Percentiles rank a stretch among this genome's conserved stretches.
These are phyloP conservation scores for Dentiscutata heterogama DNA, from an alignment of 371 early-diverging fungal genomes.

Conservation along the genomic window DNA sequence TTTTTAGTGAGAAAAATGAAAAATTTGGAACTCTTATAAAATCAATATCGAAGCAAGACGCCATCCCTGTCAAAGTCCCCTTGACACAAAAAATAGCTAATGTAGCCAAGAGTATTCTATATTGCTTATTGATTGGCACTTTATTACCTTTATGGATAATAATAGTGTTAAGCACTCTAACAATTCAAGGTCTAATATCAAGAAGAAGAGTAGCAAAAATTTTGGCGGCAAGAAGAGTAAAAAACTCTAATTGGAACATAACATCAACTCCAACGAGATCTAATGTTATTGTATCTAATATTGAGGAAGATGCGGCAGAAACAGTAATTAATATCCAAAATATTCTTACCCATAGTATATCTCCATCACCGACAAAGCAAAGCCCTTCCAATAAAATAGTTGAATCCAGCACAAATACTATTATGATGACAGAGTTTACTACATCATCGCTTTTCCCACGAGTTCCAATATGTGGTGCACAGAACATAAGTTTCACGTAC, in stretches of 20 bases:
- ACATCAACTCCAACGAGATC: not conserved
- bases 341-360: not conserved
- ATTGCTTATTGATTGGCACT: not conserved
- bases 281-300: not conserved
- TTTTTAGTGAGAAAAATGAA: conserved; percentile 43
- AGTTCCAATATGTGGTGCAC: conserved; percentile 41
- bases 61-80: conserved; percentile 42
- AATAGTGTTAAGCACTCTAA: conserved; percentile 12
- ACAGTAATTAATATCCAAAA: conserved; percentile 25
- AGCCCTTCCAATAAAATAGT: not conserved
- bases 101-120: not conserved
- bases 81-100: not conserved
- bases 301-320: conserved; percentile 15
- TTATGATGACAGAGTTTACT: conserved; percentile 2
- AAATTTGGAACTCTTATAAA: conserved; percentile 32
- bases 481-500: conserved; percentile 48
- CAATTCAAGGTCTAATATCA: conserved; percentile 6
- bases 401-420: conserved; percentile 23
- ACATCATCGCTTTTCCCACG: conserved; percentile 31
- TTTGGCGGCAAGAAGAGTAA: not conserved
- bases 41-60: conserved; percentile 47
- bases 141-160: conserved; percentile 10
- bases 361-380: not conserved
- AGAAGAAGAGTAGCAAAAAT: conserved; percentile 31
- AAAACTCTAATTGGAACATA: not conserved